These are phyloP conservation scores for Coemansia sp. DNA, from an alignment of 192 early-diverging fungal genomes.

Conservation along the genomic window DNA sequence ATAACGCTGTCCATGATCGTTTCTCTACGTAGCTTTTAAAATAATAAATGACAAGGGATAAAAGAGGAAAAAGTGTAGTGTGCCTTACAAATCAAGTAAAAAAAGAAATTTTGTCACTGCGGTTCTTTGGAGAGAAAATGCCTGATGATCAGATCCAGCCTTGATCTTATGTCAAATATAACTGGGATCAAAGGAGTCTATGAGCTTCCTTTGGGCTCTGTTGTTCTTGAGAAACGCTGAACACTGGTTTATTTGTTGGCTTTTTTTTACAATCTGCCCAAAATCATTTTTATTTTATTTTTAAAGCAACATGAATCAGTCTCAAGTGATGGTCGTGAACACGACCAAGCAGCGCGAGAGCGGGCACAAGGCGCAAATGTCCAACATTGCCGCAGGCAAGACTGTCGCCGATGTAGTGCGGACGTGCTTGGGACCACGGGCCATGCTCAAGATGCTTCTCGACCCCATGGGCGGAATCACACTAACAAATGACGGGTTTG, in stretches of 20 bases:
- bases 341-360: conserved; percentile 91
- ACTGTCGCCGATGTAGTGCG: conserved; percentile 98
- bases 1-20: conserved; percentile 10
- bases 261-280: neutral
- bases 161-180: neutral
- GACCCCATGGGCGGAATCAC: conserved; percentile 99
- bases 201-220: neutral
- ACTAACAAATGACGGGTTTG: conserved; percentile 98
- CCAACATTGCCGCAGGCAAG: conserved; percentile 98
- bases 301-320: conserved; percentile 61
- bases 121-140: conserved; percentile 4
- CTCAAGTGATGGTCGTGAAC: conserved; percentile 88
- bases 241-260: neutral
- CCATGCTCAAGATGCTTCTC: conserved; percentile 99
- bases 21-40: neutral
- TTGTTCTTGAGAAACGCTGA: neutral
- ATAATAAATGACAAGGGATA: neutral
- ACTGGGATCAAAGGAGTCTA: conserved; percentile 1
- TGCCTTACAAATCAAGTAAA: neutral
- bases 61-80: conserved; percentile 7
- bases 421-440: conserved; percentile 95
- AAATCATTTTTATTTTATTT: conserved; percentile 4
- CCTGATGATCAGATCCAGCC: neutral
- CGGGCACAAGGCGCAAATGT: conserved; percentile 95
- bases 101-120: neutral